phyloP scores from a whole-genome alignment of 306 rosid genomes.

The Cajanus cajan region DNA sequence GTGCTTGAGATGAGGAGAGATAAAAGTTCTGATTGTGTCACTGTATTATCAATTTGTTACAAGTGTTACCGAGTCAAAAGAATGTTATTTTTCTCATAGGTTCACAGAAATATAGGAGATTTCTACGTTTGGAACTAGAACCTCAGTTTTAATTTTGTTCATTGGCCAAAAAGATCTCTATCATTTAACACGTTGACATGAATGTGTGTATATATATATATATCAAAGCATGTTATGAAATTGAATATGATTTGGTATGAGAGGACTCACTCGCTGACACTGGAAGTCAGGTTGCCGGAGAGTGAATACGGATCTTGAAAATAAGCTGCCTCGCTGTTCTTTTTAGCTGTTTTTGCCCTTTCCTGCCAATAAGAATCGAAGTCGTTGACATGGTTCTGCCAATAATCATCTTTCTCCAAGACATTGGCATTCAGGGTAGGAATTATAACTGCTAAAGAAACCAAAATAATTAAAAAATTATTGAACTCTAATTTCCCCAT shows the following conservation, averaged over 20 bases:
- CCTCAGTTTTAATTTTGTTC: too few relatives aligned
- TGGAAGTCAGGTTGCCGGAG: constrained; percentile 36
- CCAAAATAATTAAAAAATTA: constrained; percentile 14
- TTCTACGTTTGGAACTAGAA: too few relatives aligned
- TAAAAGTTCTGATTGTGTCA: too few relatives aligned
- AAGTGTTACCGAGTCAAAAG: too few relatives aligned
- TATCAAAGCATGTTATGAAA: neutral
- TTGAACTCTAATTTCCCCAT: neutral
- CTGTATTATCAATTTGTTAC: too few relatives aligned
- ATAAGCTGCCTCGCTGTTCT: constrained; percentile 28
- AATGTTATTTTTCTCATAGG: too few relatives aligned
- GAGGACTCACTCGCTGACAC: constrained; percentile 45
- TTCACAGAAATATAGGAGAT: too few relatives aligned
- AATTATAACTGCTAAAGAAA: constrained; percentile 3
- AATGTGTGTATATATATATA: too few relatives aligned
- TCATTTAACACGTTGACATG: too few relatives aligned
- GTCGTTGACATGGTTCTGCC: neutral
- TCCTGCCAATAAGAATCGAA: constrained; percentile 58
- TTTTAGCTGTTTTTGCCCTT: constrained; percentile 37
- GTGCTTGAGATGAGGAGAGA: too few relatives aligned
- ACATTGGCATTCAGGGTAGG: constrained; percentile 36
- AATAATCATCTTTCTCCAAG: constrained; percentile 2
- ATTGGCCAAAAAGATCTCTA: too few relatives aligned
- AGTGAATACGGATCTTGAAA: constrained; percentile 41
- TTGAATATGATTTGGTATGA: neutral